Percentiles rank a stretch among this genome's conserved stretches.
Evolutionary conservation across 140 eudicot genomes (phyloP).

Genomic region (Cichorium intybus): DNA sequence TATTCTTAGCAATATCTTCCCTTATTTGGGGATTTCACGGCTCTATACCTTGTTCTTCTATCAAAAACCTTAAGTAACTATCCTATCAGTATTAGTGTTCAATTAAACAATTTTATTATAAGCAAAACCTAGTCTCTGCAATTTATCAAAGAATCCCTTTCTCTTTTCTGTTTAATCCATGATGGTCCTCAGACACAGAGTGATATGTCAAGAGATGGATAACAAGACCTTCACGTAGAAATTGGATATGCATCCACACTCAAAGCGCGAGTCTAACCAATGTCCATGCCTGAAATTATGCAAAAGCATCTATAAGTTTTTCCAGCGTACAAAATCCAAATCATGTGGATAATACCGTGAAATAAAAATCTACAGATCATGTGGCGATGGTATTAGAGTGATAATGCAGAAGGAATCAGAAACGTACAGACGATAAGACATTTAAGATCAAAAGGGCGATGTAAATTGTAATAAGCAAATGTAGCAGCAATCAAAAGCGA

Average conservation of each 20-base stretch:
- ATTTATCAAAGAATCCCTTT: conserved; percentile 12
- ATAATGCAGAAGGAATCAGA: conserved; percentile 18
- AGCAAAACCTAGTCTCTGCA: conserved; percentile 8
- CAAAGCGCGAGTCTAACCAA: not conserved
- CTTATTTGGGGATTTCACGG: not conserved
- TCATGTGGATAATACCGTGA: not conserved
- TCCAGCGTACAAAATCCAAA: conserved; percentile 14
- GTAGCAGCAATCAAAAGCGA: conserved; percentile 12
- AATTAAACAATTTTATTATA: conserved; percentile 10
- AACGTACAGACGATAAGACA: conserved; percentile 1
- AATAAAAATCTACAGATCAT: conserved; percentile 12
- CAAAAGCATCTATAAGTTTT: conserved; percentile 2
- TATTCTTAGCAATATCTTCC: not conserved
- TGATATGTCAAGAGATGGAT: not conserved
- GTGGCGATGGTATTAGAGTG: not conserved
- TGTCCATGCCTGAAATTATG: conserved; percentile 26
- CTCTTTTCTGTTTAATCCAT: conserved; percentile 7
- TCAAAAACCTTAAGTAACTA: conserved; percentile 20
- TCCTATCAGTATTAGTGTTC: not conserved
- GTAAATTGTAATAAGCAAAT: not conserved
- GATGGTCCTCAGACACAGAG: not conserved
- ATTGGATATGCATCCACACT: not conserved
- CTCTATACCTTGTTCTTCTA: conserved; percentile 5
- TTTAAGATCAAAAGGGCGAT: not conserved
- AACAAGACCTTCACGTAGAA: conserved; percentile 8